Percentiles rank a stretch among this genome's conserved stretches.
These are phyloP conservation scores for Xylariaceae sp. DNA, from an alignment of 2,329 filamentous ascomycete species.

Conservation along the genomic window DNA sequence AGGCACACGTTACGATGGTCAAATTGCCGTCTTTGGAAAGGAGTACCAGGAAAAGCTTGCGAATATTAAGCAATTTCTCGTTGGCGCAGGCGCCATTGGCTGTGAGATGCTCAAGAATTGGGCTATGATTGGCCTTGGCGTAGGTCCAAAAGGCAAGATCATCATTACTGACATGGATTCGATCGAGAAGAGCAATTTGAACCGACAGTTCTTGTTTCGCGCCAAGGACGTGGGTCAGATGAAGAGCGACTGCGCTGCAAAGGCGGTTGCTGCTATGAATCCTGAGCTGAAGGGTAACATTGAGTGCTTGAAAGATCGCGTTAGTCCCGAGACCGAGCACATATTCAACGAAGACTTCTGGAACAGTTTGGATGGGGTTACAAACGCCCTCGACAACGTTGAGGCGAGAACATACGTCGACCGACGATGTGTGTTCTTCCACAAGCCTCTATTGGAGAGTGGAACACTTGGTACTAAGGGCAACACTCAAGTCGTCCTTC, in stretches of 20 bases:
- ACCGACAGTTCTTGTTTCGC: conserved; percentile 94
- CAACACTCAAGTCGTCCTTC: conserved; percentile 94
- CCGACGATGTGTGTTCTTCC: conserved; percentile 95
- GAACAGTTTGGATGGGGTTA: conserved; percentile 81
- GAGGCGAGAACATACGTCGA: conserved; percentile 97
- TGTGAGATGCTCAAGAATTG: conserved; percentile 99
- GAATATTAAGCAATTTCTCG: conserved; percentile 88
- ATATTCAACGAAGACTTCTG: conserved; percentile 95
- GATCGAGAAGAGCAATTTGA: conserved; percentile 98
- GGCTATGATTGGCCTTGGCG: conserved; percentile 95
- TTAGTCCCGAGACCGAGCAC: conserved; percentile 86
- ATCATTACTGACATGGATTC: conserved; percentile 96
- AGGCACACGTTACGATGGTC: conserved; percentile 87
- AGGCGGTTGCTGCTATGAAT: conserved; percentile 92
- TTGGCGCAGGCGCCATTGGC: conserved; percentile 93
- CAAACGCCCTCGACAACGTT: conserved; percentile 95
- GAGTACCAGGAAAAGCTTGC: conserved; percentile 92
- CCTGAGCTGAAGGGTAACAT: conserved; percentile 87
- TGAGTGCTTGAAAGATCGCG: conserved; percentile 78
- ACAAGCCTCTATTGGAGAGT: conserved; percentile 91
- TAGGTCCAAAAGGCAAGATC: conserved; percentile 83
- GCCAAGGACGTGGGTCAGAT: conserved; percentile 89
- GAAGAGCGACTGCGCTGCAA: conserved; percentile 93
- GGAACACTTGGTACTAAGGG: conserved; percentile 98
- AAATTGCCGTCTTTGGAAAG: conserved; percentile 91